Evolutionary conservation across 179 eudicot species (phyloP), one percentile per base, ranked within the genome.

Genomic region (Dionaea muscipula): DNA sequence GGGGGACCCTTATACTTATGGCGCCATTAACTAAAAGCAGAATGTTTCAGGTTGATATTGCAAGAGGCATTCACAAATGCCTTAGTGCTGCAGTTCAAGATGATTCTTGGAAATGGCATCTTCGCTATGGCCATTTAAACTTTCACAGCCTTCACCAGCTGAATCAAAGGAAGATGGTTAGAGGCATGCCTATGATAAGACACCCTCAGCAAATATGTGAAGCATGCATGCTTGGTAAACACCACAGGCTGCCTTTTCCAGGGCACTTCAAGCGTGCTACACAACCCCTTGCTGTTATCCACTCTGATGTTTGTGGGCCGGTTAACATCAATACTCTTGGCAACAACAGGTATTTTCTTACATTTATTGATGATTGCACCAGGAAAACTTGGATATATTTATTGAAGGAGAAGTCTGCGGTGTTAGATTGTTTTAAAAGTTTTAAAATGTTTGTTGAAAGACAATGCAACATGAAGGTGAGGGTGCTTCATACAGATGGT

Each of bases 401-500:
- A 1, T 8, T 49, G 2, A 11, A 49, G 28, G 28, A 9, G 15
- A 57, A 57, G 15, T 44, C 27, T 6, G 61, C 25, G 19, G 61
- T 12, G 4, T 26, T 57, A 17, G 15, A 1, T 5, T 31, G 10
- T 33, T 47, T 47, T 33, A 31, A 33, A 15, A 20, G 15, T 2
- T 58, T 58, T 13, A 58, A 58, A n/a, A 0, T 53, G 2, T 7
- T 9, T 13, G 53, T 36, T 33, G 41, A 58, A 20, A 58, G 24
- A 0, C 39, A 58, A 47, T 26, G 28, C 11, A 44, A 26, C 6
- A 19, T 0, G 7, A 6, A 0, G 0, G 5, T 58, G 18, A 45
- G 28, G 14, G 19, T 7, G 19, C 4, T 46, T 1, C 2, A 26
- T 4, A 27, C 13, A 1, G n/a, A 58, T 31, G 13, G n/a, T 31